phyloP scores from a whole-genome alignment of 73 alveolate species.

The Uronychia setigera region DNA sequence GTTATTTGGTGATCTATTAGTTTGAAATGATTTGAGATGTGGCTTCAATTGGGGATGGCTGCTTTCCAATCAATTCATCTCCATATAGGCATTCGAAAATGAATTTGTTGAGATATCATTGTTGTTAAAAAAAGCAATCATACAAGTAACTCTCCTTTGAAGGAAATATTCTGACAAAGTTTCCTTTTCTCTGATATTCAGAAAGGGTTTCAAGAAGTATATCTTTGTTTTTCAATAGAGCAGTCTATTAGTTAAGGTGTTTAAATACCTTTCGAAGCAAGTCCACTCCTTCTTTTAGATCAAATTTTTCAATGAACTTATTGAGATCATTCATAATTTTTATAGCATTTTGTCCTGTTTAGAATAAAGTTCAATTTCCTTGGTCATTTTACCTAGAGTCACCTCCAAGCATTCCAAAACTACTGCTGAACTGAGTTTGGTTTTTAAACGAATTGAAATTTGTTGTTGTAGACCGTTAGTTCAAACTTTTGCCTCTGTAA shows the following conservation, averaged over 20 bases:
- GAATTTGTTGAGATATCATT: slow-evolving; percentile 24
- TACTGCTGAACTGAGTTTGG: background rate
- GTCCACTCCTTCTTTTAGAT: background rate
- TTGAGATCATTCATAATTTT: background rate
- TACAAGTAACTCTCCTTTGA: slow-evolving; percentile 37
- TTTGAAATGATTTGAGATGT: slow-evolving; percentile 4
- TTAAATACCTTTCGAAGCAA: background rate
- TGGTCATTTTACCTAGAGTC: background rate
- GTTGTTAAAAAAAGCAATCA: slow-evolving; percentile 32
- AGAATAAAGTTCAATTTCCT: background rate
- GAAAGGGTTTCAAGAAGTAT: slow-evolving; percentile 30
- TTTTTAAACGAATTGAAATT: background rate
- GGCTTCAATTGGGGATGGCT: background rate
- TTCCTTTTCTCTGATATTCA: slow-evolving; percentile 48
- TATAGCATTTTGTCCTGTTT: background rate
- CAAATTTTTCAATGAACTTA: background rate
- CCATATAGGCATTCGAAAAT: slow-evolving; percentile 16
- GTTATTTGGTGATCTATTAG: background rate
- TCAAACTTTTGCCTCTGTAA: slow-evolving; percentile 14
- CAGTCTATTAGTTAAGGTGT: background rate
- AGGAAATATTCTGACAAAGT: slow-evolving; percentile 64
- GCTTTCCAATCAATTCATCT: slow-evolving; percentile 20
- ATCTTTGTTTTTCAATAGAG: slow-evolving; percentile 17
- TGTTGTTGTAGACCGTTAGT: background rate
- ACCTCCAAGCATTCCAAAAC: background rate